These are phyloP conservation scores for Pleurotus tuoliensis DNA, from an alignment of 768 basidiomycete species.

Conservation along the genomic window DNA sequence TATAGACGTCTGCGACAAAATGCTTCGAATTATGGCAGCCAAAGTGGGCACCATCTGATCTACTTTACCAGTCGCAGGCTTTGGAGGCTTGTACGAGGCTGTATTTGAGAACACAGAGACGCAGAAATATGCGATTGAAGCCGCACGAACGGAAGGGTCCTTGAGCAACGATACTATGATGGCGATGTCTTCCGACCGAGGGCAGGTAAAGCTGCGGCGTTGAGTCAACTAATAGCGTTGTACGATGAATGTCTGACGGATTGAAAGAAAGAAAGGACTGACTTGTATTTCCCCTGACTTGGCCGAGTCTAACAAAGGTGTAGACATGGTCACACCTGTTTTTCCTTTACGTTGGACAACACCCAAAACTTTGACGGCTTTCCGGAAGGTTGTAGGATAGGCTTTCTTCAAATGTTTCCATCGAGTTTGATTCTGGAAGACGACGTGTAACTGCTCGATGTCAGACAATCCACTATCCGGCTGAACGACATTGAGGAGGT, in stretches of 20 bases:
- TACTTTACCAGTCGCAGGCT: slow-evolving; percentile 20
- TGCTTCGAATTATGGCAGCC: slow-evolving; percentile 28
- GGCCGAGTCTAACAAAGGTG: slow-evolving; percentile 38
- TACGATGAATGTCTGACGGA: background rate
- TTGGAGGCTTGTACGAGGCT: slow-evolving; percentile 14
- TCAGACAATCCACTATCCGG: slow-evolving; percentile 25
- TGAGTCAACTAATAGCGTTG: slow-evolving; percentile 30
- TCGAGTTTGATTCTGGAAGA: slow-evolving; percentile 24
- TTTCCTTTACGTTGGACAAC: slow-evolving; percentile 22
- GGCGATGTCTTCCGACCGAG: slow-evolving; percentile 40
- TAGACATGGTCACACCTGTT: slow-evolving; percentile 15
- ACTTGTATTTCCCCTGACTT: slow-evolving; percentile 31
- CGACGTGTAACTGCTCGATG: slow-evolving; percentile 44
- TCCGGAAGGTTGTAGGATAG: slow-evolving; percentile 35
- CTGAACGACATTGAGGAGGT: slow-evolving; percentile 26
- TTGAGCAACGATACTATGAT: slow-evolving; percentile 38
- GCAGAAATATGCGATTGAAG: slow-evolving; percentile 34
- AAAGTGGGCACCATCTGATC: slow-evolving; percentile 31
- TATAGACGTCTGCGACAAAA: slow-evolving; percentile 21
- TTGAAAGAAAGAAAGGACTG: background rate
- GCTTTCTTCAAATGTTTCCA: slow-evolving; percentile 24
- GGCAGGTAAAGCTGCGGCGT: slow-evolving; percentile 41
- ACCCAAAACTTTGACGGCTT: slow-evolving; percentile 34
- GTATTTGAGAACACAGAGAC: slow-evolving; percentile 28
- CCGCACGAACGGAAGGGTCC: slow-evolving; percentile 24